Conservation (phyloP, 768 basidiomycete species). For the Pulveroboletus frians region DNA sequence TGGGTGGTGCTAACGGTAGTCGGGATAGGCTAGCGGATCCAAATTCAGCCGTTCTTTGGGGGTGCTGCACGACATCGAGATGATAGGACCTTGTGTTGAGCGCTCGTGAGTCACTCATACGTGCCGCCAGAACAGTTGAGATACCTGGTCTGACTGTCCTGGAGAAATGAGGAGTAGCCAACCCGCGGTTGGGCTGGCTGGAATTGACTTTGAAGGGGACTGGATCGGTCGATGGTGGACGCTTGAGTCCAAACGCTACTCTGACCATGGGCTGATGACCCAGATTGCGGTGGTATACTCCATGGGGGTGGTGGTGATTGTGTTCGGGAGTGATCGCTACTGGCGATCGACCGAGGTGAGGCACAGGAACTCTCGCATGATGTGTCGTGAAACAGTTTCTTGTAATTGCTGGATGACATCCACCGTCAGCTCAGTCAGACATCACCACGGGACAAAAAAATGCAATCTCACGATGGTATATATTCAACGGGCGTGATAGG, state of each 20-base stretch:
- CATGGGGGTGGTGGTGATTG: constrained; percentile 42
- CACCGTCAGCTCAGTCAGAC: constrained; percentile 10
- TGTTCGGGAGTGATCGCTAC: constrained; percentile 46
- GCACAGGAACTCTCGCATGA: constrained; percentile 27
- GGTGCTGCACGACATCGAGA: constrained; percentile 83
- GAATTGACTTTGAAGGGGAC: constrained; percentile 34
- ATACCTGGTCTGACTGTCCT: constrained; percentile 52
- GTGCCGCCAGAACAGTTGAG: constrained; percentile 14
- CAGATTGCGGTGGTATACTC: constrained; percentile 36
- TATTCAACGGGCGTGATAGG: constrained; percentile 34
- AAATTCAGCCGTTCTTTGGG: constrained; percentile 77
- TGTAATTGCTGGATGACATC: constrained; percentile 24
- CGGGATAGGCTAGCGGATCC: constrained; percentile 69
- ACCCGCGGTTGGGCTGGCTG: constrained; percentile 46
- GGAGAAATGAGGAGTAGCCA: constrained; percentile 53
- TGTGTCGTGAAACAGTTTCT: constrained; percentile 30
- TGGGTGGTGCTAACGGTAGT: constrained; percentile 77
- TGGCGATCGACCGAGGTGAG: constrained; percentile 30
- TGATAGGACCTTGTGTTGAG: constrained; percentile 55
- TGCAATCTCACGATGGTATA: constrained; percentile 25
- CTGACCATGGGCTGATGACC: constrained; percentile 26
- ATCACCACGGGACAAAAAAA: constrained; percentile 4
- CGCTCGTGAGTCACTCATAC: constrained; percentile 16
- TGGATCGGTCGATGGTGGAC: constrained; percentile 27
- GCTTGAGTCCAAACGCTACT: constrained; percentile 26